Conservation (phyloP, 371 early-diverging fungal genomes). For the Nosema muscidifuracis region DNA sequence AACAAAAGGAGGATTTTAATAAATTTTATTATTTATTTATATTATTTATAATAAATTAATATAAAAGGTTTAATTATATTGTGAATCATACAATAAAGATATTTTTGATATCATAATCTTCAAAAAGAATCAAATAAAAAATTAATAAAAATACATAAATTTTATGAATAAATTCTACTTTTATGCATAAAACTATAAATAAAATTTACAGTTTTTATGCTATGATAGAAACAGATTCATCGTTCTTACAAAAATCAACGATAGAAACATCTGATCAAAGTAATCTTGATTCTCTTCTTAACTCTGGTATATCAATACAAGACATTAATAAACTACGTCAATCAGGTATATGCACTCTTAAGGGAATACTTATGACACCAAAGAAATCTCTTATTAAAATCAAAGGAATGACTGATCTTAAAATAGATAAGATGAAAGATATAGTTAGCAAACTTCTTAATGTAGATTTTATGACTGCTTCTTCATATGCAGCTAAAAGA, state of each 20-base stretch:
- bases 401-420: slow-evolving; percentile 92
- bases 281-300: slow-evolving; percentile 64
- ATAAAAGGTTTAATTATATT: too few relatives aligned
- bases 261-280: slow-evolving; percentile 17
- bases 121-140: too few relatives aligned
- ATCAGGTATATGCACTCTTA: slow-evolving; percentile 87
- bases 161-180: too few relatives aligned
- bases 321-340: slow-evolving; percentile 78
- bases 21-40: too few relatives aligned
- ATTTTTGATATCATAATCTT: too few relatives aligned
- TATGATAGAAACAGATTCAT: slow-evolving; percentile 59
- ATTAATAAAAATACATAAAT: too few relatives aligned
- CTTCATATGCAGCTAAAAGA: slow-evolving; percentile 78
- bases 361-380: slow-evolving; percentile 86
- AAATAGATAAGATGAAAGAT: slow-evolving; percentile 83
- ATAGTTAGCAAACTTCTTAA: slow-evolving; percentile 86
- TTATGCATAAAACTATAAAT: slow-evolving; percentile 10
- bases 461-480: slow-evolving; percentile 91
- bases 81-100: too few relatives aligned
- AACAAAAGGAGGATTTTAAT: too few relatives aligned
- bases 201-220: not conserved
- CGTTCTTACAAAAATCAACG: slow-evolving; percentile 63
- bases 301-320: slow-evolving; percentile 71
- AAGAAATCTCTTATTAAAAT: slow-evolving; percentile 77
- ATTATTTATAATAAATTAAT: too few relatives aligned